phyloP scores from a whole-genome alignment of 768 basidiomycete genomes.

The Terana coerulea region DNA sequence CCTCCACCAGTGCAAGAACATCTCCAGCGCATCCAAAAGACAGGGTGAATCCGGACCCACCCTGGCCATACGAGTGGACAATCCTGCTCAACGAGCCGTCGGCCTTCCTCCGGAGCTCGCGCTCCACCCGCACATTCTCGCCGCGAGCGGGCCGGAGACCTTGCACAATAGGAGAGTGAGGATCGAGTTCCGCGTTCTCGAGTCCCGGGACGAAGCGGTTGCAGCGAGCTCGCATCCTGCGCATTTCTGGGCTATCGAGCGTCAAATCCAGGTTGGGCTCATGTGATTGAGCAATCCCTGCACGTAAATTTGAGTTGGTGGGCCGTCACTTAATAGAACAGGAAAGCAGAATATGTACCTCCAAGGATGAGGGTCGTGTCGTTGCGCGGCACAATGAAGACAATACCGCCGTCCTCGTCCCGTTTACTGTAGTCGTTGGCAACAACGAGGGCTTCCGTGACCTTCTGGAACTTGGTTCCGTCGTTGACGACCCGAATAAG shows the following conservation, averaged over 20 bases:
- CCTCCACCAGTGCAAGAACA: conserved; percentile 16
- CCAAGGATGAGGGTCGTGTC: conserved; percentile 32
- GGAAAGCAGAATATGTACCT: conserved; percentile 8
- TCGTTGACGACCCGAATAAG: conserved; percentile 29
- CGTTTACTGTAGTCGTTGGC: conserved; percentile 28
- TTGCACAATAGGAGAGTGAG: conserved; percentile 16
- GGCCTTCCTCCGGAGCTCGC: conserved; percentile 13
- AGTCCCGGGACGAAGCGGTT: conserved; percentile 17
- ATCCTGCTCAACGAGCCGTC: conserved; percentile 17
- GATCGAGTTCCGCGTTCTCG: conserved; percentile 15
- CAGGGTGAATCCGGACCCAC: conserved; percentile 19
- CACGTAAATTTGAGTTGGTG: neutral
- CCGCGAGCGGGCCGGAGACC: conserved; percentile 16
- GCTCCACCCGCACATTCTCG: conserved; percentile 19
- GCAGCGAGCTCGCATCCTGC: conserved; percentile 16
- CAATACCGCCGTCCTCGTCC: conserved; percentile 29
- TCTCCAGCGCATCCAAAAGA: conserved; percentile 22
- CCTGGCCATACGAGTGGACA: conserved; percentile 22
- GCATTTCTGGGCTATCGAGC: conserved; percentile 17
- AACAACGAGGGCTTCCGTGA: conserved; percentile 30
- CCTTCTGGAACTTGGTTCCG: conserved; percentile 32
- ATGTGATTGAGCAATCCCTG: conserved; percentile 19
- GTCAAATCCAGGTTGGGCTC: conserved; percentile 17
- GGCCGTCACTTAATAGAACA: neutral
- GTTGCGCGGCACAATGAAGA: conserved; percentile 27